phyloP scores from a whole-genome alignment of 441 rosid genomes.

The Pelargonium fulgidum region DNA sequence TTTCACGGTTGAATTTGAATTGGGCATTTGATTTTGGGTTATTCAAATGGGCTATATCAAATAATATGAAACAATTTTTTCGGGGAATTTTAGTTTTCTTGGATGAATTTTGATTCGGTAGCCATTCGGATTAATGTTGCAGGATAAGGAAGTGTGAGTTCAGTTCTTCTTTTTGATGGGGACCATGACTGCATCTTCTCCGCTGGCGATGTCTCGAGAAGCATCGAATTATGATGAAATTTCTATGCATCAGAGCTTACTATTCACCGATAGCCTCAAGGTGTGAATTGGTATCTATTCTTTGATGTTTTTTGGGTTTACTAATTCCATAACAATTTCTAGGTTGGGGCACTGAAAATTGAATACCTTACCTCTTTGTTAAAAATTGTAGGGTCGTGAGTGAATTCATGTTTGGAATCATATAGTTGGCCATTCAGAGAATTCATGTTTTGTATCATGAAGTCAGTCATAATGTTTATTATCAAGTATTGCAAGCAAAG shows the following conservation, averaged over 20 bases:
- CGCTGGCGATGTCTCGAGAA: constrained; percentile 39
- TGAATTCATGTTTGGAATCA: too few species aligned
- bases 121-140: constrained; percentile 7
- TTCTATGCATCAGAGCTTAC: constrained; percentile 80
- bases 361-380: too few species aligned
- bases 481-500: too few species aligned
- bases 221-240: constrained; percentile 71
- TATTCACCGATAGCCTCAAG: constrained; percentile 90
- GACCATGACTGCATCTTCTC: constrained; percentile 57
- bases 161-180: constrained; percentile 23
- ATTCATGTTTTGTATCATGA: too few species aligned
- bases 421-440: too few species aligned
- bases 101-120: constrained; percentile 15
- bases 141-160: constrained; percentile 22
- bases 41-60: background rate
- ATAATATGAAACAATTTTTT: too few species aligned
- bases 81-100: background rate
- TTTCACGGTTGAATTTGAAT: background rate
- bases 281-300: constrained; percentile 25
- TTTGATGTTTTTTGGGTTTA: background rate
- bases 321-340: background rate
- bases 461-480: too few species aligned
- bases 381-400: too few species aligned
- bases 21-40: constrained; percentile 14
- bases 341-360: background rate